phyloP scores from a whole-genome alignment of 225 moss, liverwort and hornwort species.

The Marchantia paleacea region DNA sequence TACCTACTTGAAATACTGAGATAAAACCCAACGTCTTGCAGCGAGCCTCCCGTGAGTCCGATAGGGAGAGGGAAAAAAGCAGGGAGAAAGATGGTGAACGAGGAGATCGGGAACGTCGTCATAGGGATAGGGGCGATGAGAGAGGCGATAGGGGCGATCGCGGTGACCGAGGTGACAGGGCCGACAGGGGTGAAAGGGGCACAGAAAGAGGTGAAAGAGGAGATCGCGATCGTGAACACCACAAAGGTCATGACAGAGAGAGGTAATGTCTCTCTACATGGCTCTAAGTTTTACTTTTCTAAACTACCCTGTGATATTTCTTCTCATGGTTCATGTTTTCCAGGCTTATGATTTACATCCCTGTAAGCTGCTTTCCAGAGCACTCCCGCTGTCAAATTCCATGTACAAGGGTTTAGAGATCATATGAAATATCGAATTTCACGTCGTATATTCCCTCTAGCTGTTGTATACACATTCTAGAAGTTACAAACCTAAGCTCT shows the following conservation, averaged over 20 bases:
- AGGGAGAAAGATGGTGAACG: constrained; percentile 55
- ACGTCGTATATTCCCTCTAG: too few species aligned
- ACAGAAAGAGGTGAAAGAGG: constrained; percentile 19
- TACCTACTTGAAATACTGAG: neutral
- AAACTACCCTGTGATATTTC: too few species aligned
- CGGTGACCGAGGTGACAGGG: constrained; percentile 37
- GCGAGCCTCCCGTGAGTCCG: constrained; percentile 46
- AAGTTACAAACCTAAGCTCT: too few species aligned
- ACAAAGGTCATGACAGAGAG: constrained; percentile 50
- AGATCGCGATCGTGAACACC: constrained; percentile 41
- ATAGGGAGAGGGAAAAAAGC: constrained; percentile 47
- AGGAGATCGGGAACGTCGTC: constrained; percentile 49
- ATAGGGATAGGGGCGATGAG: constrained; percentile 46
- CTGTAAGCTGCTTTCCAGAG: too few species aligned
- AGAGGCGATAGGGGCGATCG: constrained; percentile 41
- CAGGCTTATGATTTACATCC: too few species aligned
- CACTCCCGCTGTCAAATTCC: too few species aligned
- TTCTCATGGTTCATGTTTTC: too few species aligned
- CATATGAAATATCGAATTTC: too few species aligned
- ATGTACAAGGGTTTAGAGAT: too few species aligned
- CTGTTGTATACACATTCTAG: too few species aligned
- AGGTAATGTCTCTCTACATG: constrained; percentile 17
- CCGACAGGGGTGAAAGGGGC: constrained; percentile 3
- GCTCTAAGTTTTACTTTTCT: too few species aligned
- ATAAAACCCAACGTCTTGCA: constrained; percentile 18